Percentiles rank a stretch among this genome's conserved stretches.
Evolutionary conservation across 2,329 filamentous ascomycete species (phyloP).

Genomic region (Tolypocladium endophyticum): DNA sequence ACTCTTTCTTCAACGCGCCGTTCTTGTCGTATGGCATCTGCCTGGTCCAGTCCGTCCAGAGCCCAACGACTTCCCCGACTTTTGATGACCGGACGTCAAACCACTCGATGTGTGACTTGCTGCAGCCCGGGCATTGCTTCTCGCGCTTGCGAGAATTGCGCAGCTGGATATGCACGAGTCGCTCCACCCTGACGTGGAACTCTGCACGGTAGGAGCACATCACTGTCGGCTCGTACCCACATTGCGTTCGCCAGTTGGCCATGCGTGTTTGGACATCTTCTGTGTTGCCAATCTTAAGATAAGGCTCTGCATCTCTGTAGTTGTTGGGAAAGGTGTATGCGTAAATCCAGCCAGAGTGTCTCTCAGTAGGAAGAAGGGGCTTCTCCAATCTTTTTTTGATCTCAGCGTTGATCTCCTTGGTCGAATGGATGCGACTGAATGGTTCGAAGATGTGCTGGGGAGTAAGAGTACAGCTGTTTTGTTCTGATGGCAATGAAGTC

Average conservation of each 20-base stretch:
- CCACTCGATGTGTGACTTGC: not conserved
- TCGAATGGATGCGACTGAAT: accelerated
- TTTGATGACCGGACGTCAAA: not conserved
- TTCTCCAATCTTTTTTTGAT: not conserved
- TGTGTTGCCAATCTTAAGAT: not conserved
- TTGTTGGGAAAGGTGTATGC: not conserved
- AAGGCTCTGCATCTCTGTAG: not conserved
- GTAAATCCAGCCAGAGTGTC: not conserved
- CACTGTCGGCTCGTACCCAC: not conserved
- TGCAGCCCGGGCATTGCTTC: not conserved
- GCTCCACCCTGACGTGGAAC: not conserved
- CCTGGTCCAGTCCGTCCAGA: not conserved
- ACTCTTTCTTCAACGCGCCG: not conserved
- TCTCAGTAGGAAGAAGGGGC: not conserved
- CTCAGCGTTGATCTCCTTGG: not conserved
- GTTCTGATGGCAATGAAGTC: not conserved
- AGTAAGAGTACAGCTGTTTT: not conserved
- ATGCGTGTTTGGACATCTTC: not conserved
- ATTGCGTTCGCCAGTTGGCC: not conserved
- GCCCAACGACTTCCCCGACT: not conserved
- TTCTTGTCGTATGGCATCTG: not conserved
- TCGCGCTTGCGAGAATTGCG: not conserved
- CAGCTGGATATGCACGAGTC: not conserved
- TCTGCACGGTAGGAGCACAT: not conserved
- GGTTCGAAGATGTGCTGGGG: not conserved